Evolutionary conservation across 495 filamentous ascomycete species (phyloP).

Genomic region (Aspergillus kassunensis): DNA sequence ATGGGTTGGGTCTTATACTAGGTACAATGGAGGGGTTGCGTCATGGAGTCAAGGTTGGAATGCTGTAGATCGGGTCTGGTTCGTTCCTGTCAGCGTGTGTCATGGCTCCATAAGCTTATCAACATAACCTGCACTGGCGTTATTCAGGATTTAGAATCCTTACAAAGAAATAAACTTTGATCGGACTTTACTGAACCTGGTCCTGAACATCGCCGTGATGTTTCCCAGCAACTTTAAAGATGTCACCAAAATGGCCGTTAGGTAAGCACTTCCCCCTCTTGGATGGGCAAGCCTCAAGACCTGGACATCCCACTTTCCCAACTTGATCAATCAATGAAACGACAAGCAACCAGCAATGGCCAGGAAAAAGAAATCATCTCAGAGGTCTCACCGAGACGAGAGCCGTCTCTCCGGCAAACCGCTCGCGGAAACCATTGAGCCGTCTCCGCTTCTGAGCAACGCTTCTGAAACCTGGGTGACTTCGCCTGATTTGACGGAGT

Average conservation of each 20-base stretch:
- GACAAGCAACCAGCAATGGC: slow-evolving; percentile 1
- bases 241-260: too few relatives aligned
- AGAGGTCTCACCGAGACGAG: slow-evolving; percentile 17
- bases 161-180: too few relatives aligned
- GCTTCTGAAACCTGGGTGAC: slow-evolving; percentile 28
- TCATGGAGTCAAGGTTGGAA: neutral
- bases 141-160: too few relatives aligned
- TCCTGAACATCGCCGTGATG: too few relatives aligned
- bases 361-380: slow-evolving; percentile 15
- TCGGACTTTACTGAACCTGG: too few relatives aligned
- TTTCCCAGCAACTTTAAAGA: too few relatives aligned
- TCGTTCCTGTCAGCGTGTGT: neutral
- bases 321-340: too few relatives aligned
- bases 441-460: slow-evolving; percentile 16
- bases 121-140: too few relatives aligned
- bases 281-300: too few relatives aligned
- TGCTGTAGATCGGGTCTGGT: neutral
- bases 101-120: neutral
- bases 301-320: too few relatives aligned
- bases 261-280: too few relatives aligned
- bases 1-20: neutral
- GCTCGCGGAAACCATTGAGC: slow-evolving; percentile 26
- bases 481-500: slow-evolving; percentile 29
- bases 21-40: neutral
- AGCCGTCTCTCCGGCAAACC: slow-evolving; percentile 28